Evolutionary conservation across 2,329 filamentous ascomycete genomes (phyloP), one percentile per base, ranked within the genome.

Genomic region (Diaporthe batatas): DNA sequence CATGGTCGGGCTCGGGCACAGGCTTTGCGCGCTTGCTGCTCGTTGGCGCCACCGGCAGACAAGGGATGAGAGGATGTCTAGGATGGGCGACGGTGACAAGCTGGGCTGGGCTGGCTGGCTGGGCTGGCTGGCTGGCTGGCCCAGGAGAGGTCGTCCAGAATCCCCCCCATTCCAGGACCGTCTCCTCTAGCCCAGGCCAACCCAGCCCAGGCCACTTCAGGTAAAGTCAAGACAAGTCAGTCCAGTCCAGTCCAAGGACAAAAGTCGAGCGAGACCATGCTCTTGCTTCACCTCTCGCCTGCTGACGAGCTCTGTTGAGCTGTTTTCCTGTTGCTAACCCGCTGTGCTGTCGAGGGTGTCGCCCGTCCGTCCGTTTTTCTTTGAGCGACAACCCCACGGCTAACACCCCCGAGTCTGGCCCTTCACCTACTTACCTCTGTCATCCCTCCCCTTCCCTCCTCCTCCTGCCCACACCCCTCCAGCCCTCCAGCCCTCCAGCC

Each of bases 1-100:
- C 47, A 53, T 67, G 62, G 59, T 49, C 59, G 59, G 59, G 62
- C 47, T 53, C 44, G 51, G 59, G 58, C 58, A 62, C 36, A 32
- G 58, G 59, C 59, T 42, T 14, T 42, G 39, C 39, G 18, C 6
- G 39, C 39, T 67, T 62, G 58, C 44, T 62, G 58, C 36, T 49
- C 36, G 39, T 44, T 53, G 55, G 55, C 55, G 44, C 68, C 55
- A 70, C 58, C 39, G 44, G 55, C 58, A 54, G 29, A 62, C 68
- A 70, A 70, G 68, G 68, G 55, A 62, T 62, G 68, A 58, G 29
- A 47, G 62, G 14, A 70, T 70, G 68, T 70, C 68, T 70, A 51
- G 64, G 64, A 68, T 68, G 32, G 47, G 64, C 29, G 64, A 68
- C 64, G 64, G 64, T 68, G 36, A 68, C 64, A 53, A 68, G 51